Evolutionary conservation across 352 stramenopile genomes (phyloP), one percentile per base, ranked within the genome.

Genomic region (Phytophthora hibernalis): DNA sequence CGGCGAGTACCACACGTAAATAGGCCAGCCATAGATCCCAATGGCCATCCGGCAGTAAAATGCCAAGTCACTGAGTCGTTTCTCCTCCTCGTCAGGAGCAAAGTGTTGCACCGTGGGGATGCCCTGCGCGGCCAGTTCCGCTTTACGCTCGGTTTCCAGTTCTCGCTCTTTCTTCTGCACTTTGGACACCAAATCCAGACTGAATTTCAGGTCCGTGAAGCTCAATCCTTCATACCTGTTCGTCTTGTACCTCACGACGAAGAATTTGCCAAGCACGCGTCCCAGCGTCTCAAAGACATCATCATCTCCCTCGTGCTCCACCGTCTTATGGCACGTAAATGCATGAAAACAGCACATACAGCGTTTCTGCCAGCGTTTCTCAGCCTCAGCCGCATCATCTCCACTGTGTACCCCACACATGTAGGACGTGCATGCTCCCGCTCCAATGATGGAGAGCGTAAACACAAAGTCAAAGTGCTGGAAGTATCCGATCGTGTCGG

Each of bases 11-110:
- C 79, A 91, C 6, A 91, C 66, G 70, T 88, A 91, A 70, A 93
- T 79, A 44, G 79, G 82, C 85, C 85, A 93, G 37, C 85, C 85
- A 54, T 93, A 93, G 67, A 93, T 92, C 13, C 85, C 85, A 51
- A 90, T 87, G 0, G 85, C 81, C 37, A 92, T 67, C 33, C 76
- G 76, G 24, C 80, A 85, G 59, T 91, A 93, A 54, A 83, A 91
- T 10, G 78, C 74, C 51, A 90, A 50, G 54, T 92, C 81, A 0
- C 61, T 61, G 1, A 93, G 70, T 18, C 76, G 74, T 10, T 66
- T 65, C 24, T 83, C 67, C 59, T 93, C 84, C 13, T 79, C 63
- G 9, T 75, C 63, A 1, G 38, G 30, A 0, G 79, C 76, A 40
- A 89, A 87, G 22, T 77, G 72, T 26, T 66, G 33, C 0, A 71